A percentile compares a stretch with the other conserved stretches of the same genome.
These are phyloP conservation scores for Taiozyma sp. DNA, from an alignment of 1,139 yeast species.

Conservation along the genomic window DNA sequence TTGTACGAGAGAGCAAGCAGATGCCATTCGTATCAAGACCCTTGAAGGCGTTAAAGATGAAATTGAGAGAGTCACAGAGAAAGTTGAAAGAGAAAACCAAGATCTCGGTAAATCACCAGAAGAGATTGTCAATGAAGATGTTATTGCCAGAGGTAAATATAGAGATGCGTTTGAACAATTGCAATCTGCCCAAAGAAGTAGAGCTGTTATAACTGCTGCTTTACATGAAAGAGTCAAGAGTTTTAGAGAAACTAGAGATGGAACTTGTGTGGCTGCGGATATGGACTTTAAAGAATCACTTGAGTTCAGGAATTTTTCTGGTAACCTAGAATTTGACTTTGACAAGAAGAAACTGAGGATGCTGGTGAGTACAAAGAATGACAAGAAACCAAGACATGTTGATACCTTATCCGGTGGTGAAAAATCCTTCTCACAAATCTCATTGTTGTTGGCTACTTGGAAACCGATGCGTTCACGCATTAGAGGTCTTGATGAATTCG, in stretches of 20 bases:
- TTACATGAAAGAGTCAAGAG: conserved; percentile 45
- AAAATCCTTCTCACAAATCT: conserved; percentile 88
- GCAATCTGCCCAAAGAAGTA: conserved; percentile 14
- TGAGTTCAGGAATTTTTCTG: conserved; percentile 68
- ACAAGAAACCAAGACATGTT: conserved; percentile 57
- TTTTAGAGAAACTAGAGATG: conserved; percentile 40
- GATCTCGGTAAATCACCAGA: conserved; percentile 39
- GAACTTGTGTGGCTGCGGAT: conserved; percentile 40
- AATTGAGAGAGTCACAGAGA: conserved; percentile 28
- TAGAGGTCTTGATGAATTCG: conserved; percentile 93
- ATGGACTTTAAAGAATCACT: conserved; percentile 53
- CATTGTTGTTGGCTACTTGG: conserved; percentile 88
- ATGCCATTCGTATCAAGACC: conserved; percentile 23
- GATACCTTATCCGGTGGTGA: conserved; percentile 96
- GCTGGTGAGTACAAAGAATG: conserved; percentile 52
- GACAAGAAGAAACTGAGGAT: conserved; percentile 45
- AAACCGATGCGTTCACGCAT: conserved; percentile 81
- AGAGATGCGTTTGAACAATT: conserved; percentile 31
- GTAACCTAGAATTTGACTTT: conserved; percentile 61
- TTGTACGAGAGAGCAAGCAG: conserved; percentile 31
- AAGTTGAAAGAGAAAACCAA: conserved; percentile 33
- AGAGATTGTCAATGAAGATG: conserved; percentile 33
- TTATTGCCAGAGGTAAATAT: conserved; percentile 30
- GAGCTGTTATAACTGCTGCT: conserved; percentile 26
- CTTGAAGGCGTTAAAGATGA: conserved; percentile 32